Base-by-base conservation (phyloP, 352 stramenopile species). In the Globisporangium splendens region DNA sequence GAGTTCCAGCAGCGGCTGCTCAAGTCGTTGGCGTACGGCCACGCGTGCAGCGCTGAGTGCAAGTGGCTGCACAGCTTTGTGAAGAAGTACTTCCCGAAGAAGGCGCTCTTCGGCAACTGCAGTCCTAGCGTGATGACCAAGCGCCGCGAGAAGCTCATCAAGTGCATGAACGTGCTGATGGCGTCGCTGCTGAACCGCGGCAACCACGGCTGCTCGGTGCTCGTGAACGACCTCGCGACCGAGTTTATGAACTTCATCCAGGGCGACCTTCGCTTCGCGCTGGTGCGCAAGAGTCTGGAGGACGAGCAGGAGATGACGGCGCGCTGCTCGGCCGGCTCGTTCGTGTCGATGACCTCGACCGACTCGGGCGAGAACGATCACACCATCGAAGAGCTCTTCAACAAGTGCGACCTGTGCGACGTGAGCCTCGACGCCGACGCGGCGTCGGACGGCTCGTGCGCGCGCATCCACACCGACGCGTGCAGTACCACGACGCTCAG, bases 51-150 rank as follows among this genome's bases (percentile, higher is more conserved):
- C 41, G 74, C 78, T 47, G 76, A 89, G 53, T 91, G 81, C 68
- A 71, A 68, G 41, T 91, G 70, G 72, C 62, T 91, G 21, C 83
- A 84, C 65, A 78, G 72, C 43, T 80, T 86, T 46, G 56, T 86
- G 14, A 79, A 79, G 48, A 67, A 78, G 54, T 80, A 83, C 54
- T 91, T 89, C 54, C 81, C 81, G 14, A 70, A 79, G 55, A 65
- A 63, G 38, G 70, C 59, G n/a, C 52, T 80, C 6, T 69, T 83
- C 6, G 20, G 31, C 46, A 48, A 49, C 46, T 48, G 38, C 15
- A 47, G 46, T 21, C 35, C 35, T 3, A 22, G 44, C 13, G 14
- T 22, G 5, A 55, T 61, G 46, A 58, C 67, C 48, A 42, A 51
- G 39, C 68, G 62, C 46, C 53, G 64, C 46, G 48, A 56, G 14